Conservation (phyloP, 805 yeast species). For the Jamesozyma lodderae region DNA sequence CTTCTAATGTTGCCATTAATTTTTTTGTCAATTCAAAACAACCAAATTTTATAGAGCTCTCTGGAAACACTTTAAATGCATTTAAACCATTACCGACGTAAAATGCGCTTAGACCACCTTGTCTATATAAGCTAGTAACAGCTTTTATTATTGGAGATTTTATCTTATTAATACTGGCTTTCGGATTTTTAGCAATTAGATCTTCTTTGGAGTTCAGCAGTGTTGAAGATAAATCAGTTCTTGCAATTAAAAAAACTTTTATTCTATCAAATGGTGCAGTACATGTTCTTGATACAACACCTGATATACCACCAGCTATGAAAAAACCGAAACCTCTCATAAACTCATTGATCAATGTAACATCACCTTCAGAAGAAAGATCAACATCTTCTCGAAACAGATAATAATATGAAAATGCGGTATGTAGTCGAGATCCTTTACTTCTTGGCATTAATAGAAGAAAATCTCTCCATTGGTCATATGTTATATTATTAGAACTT, state of each 20-base stretch:
- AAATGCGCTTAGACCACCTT: slow-evolving; percentile 81
- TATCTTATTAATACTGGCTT: slow-evolving; percentile 36
- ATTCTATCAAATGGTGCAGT: slow-evolving; percentile 96
- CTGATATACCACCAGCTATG: slow-evolving; percentile 90
- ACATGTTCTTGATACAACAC: slow-evolving; percentile 90
- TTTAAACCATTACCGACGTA: slow-evolving; percentile 94
- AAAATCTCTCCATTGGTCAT: slow-evolving; percentile 79
- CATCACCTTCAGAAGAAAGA: slow-evolving; percentile 85
- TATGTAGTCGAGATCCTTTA: slow-evolving; percentile 64
- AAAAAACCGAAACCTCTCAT: slow-evolving; percentile 83
- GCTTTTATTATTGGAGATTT: slow-evolving; percentile 76
- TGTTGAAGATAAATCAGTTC: slow-evolving; percentile 72
- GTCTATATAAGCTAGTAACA: slow-evolving; percentile 67
- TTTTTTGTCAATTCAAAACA: slow-evolving; percentile 84
- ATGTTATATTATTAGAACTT: slow-evolving; percentile 53
- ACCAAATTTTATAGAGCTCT: slow-evolving; percentile 95
- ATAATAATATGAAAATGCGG: slow-evolving; percentile 63
- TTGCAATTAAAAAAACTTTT: slow-evolving; percentile 86
- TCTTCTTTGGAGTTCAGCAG: slow-evolving; percentile 48
- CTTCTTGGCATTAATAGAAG: slow-evolving; percentile 73
- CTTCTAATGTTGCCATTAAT: slow-evolving; percentile 63
- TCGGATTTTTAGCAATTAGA: slow-evolving; percentile 35
- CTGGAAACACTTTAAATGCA: slow-evolving; percentile 91
- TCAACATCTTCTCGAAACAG: slow-evolving; percentile 66
- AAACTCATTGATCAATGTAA: slow-evolving; percentile 69